Conservation (phyloP, 139 green algal species). For the Micromonas pusilla region DNA sequence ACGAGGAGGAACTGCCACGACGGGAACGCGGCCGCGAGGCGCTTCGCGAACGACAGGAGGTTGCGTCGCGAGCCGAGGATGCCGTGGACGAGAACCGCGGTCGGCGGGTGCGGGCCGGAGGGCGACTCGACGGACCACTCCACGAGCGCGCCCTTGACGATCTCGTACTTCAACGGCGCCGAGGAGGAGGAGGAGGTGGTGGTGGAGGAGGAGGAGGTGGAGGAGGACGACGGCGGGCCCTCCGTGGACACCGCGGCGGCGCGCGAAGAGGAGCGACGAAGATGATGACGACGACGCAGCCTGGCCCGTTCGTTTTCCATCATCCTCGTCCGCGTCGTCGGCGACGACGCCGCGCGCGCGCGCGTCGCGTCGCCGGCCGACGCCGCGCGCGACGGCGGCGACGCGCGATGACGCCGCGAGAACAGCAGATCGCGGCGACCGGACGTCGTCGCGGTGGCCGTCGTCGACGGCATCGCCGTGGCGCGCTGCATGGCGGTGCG, state of each 20-base stretch:
- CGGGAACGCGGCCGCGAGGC: conserved; percentile 35
- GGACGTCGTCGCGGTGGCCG: too few species aligned
- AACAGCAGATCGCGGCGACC: too few species aligned
- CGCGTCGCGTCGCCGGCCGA: too few species aligned
- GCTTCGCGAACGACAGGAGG: conserved; percentile 51
- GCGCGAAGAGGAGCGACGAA: too few species aligned
- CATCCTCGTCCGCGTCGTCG: background rate
- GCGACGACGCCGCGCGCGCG: too few species aligned
- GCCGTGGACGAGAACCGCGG: conserved; percentile 85
- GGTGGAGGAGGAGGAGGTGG: background rate
- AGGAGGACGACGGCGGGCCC: background rate
- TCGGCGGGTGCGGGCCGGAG: conserved; percentile 52
- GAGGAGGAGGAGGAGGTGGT: background rate
- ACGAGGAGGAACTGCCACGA: conserved; percentile 79
- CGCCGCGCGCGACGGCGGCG: too few species aligned
- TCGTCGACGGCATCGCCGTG: too few species aligned
- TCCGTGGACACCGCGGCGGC: background rate
- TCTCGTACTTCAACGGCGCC: conserved; percentile 44
- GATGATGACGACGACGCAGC: background rate
- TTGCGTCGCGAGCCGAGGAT: conserved; percentile 84
- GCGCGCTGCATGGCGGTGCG: too few species aligned
- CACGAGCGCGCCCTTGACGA: conserved; percentile 53
- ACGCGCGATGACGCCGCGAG: too few species aligned
- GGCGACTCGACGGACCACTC: conserved; percentile 29
- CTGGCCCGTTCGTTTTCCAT: too few species aligned